Evolutionary conservation across 495 filamentous ascomycete genomes (phyloP), one percentile per base, ranked within the genome.

Genomic region (Penicillium maclennaniae): DNA sequence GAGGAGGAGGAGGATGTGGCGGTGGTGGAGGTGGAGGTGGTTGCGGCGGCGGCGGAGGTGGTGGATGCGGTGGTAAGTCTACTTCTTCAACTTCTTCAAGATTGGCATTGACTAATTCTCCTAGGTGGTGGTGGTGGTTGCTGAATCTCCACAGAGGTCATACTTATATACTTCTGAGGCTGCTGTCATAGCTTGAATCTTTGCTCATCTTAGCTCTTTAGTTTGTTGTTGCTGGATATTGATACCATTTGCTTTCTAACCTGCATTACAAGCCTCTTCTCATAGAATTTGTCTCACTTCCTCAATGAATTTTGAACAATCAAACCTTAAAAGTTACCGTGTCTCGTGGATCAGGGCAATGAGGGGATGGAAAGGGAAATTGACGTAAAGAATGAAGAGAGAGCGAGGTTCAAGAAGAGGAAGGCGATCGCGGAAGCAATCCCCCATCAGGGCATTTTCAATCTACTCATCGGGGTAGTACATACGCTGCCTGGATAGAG

Each of bases 1-100:
- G 61, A 1, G 58, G 64, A 1, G 48, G 65, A 6, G 53, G 65
- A 0, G 54, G 62, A 8, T 47, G 61, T 12, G 60, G 57, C 25
- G 59, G 61, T 14, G 54, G 62, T 17, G 57, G 59, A 14, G 53
- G 62, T 8, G 53, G 56, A 34, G 8, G 27, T 6, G 27, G 27
- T 3, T 7, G 31, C 15, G 31, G 31, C 14, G 61, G 70, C 14
- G 59, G 59, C 20, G 55, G 60, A 42, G 16, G 54, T 38, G 48
- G 48, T 1, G 36, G 47, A 36, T 47, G 45, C 15, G 47, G 60
- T 34, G 54, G 50, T 50, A 45, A 49, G 45, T 34, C 20, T 25
- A 23, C 23, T 26, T 25, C 12, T 7, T 31, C 45, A 17, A 31
- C n/a, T 39, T 23, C 15, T 23, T 48, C 19, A 26, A 21, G 9